These are phyloP conservation scores for Pseudocercospora ulei DNA, from an alignment of 2,329 filamentous ascomycete genomes.

Conservation along the genomic window DNA sequence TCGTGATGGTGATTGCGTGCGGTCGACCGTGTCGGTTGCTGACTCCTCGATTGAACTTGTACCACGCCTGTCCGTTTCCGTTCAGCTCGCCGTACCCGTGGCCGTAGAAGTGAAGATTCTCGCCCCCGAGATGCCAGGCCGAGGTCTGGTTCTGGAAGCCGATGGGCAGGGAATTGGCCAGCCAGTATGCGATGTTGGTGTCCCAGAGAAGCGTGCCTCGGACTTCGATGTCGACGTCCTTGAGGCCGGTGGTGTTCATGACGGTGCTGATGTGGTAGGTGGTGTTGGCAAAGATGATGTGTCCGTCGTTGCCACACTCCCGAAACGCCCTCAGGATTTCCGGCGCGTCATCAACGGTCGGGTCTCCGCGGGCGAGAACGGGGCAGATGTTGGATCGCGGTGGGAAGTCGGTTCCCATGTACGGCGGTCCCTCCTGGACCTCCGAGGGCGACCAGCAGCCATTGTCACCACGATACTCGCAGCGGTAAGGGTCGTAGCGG, in stretches of 20 bases:
- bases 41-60: conserved; percentile 37
- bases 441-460: conserved; percentile 25
- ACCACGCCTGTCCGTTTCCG: conserved; percentile 54
- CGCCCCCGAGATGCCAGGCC: conserved; percentile 48
- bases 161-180: conserved; percentile 43
- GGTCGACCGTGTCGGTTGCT: conserved; percentile 38
- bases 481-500: conserved; percentile 25
- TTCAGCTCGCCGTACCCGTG: conserved; percentile 47
- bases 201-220: conserved; percentile 42
- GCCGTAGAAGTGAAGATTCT: conserved; percentile 44
- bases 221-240: conserved; percentile 43
- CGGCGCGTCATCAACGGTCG: conserved; percentile 42
- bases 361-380: conserved; percentile 19
- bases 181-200: conserved; percentile 44
- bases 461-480: conserved; percentile 25
- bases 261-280: conserved; percentile 36
- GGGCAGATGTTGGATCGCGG: conserved; percentile 16
- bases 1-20: conserved; percentile 46
- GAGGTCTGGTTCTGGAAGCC: conserved; percentile 49
- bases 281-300: conserved; percentile 15
- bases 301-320: conserved; percentile 40
- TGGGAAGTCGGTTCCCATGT: conserved; percentile 10
- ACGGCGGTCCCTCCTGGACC: conserved; percentile 20
- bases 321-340: conserved; percentile 45
- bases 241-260: conserved; percentile 43